A percentile compares a stretch with the other conserved stretches of the same genome.
These are phyloP conservation scores for Citrullus amarus DNA, from an alignment of 306 rosid genomes.

Conservation along the genomic window DNA sequence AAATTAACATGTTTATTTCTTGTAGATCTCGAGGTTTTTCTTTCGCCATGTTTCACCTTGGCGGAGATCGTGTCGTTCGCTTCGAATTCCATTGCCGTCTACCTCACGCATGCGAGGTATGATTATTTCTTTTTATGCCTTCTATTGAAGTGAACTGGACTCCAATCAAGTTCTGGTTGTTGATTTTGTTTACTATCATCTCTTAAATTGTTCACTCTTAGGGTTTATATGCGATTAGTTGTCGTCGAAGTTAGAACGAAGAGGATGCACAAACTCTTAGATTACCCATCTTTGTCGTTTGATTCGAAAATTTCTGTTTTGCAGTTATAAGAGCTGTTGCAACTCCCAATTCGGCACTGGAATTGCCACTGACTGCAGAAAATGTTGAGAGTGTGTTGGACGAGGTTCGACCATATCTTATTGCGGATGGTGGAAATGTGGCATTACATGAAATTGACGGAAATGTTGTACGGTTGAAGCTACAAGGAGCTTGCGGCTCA, in stretches of 20 bases:
- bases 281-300: neutral
- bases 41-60: conserved; percentile 18
- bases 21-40: conserved; percentile 31
- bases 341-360: conserved; percentile 62
- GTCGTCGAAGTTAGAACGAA: neutral
- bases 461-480: conserved; percentile 78
- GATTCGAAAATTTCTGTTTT: neutral
- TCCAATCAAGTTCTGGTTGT: neutral
- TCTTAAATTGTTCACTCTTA: neutral
- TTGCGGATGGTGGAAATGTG: conserved; percentile 85
- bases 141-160: neutral
- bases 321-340: conserved; percentile 69
- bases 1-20: neutral
- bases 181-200: neutral
- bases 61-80: conserved; percentile 15
- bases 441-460: conserved; percentile 90
- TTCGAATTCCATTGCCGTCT: conserved; percentile 21
- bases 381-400: conserved; percentile 73
- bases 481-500: conserved; percentile 97
- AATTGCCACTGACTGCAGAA: conserved; percentile 70
- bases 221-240: neutral
- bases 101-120: conserved; percentile 29
- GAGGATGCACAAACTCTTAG: no score
- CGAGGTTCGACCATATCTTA: conserved; percentile 78
- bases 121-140: neutral